Percentiles rank a stretch among this genome's conserved stretches.
These are phyloP conservation scores for Rhodofomes roseus DNA, from an alignment of 1,284 basidiomycete species.

Conservation along the genomic window DNA sequence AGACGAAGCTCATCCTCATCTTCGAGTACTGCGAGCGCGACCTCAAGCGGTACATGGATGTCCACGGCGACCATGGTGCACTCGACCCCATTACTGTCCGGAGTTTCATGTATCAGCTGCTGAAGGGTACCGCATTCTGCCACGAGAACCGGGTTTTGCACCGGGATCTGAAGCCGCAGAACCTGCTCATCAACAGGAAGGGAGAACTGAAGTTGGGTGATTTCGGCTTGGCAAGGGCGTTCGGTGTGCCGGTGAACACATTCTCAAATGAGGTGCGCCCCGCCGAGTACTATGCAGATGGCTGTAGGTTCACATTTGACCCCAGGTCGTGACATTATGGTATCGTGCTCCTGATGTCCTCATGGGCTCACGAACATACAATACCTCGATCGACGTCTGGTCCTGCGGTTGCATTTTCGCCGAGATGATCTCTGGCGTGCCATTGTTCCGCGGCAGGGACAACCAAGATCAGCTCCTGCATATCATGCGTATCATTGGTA, in stretches of 20 bases:
- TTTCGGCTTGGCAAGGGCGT: constrained; percentile 92
- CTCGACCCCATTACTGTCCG: constrained; percentile 92
- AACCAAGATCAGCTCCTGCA: constrained; percentile 97
- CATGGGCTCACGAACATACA: constrained; percentile 95
- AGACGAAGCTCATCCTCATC: constrained; percentile 97
- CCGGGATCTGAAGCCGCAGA: constrained; percentile 97
- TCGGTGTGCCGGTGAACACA: constrained; percentile 94
- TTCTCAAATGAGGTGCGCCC: constrained; percentile 86
- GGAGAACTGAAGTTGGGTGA: constrained; percentile 98
- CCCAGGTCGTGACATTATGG: constrained; percentile 95
- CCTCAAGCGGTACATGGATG: constrained; percentile 99
- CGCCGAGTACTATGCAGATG: not conserved
- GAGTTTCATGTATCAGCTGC: constrained; percentile 95
- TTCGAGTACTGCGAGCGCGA: constrained; percentile 99
- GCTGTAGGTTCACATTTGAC: constrained; percentile 4
- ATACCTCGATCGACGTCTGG: constrained; percentile 99
- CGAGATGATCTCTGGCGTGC: constrained; percentile 97
- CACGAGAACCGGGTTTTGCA: constrained; percentile 98
- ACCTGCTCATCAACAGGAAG: constrained; percentile 94
- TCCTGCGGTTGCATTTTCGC: constrained; percentile 99
- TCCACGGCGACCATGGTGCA: constrained; percentile 93
- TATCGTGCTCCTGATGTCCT: constrained; percentile 99
- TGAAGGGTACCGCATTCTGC: constrained; percentile 98
- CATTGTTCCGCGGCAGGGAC: constrained; percentile 95
- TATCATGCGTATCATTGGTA: constrained; percentile 97